Evolutionary conservation across 345 rosid species (phyloP), one percentile per base, ranked within the genome.

Genomic region (Aethionema arabicum): DNA sequence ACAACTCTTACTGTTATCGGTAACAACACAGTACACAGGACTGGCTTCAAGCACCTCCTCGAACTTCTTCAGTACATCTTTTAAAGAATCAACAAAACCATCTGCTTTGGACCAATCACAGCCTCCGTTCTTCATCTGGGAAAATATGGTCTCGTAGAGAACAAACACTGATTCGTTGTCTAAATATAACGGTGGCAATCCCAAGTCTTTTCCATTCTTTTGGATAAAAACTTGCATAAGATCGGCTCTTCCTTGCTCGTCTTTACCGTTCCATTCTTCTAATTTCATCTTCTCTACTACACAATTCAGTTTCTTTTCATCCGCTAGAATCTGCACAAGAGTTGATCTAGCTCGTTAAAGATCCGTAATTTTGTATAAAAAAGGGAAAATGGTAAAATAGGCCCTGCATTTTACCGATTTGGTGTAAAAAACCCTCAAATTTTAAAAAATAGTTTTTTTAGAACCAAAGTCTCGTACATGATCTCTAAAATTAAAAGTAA

Each of bases 111-210:
- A 68, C 16, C 70, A 75, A 30, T 70, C 77, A 5, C 65, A 61
- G 2, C 76, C 66, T 59, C 14, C 57, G 30, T 40, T 68, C 45
- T 42, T 74, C 32, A 75, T 40, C 35, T 72, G 82, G 31, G 83
- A 65, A 44, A 86, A 80, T 40, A 84, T 75, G 1, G 74, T 74
- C 59, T 83, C 85, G 16, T 88, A 88, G 11, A 88, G 78, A 75
- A 69, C 78, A 70, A 49, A 30, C 44, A 70, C 80, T 5, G 86
- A 61, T 52, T 88, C 96, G 8, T 80, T 82, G 37, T 82, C 77
- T 66, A 87, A 75, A 11, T 77, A 56, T 44, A 60, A 27, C 16
- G 85, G 85, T 32, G 98, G 98, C 80, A 91, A 71, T 15, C 98
- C 98, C 35, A 83, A 56, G 61, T 85, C 83, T 39, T 67, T 66